Evolutionary conservation across 169 alveolate genomes (phyloP), one percentile per base, ranked within the genome.

Genomic region (Eimeria praecox): DNA sequence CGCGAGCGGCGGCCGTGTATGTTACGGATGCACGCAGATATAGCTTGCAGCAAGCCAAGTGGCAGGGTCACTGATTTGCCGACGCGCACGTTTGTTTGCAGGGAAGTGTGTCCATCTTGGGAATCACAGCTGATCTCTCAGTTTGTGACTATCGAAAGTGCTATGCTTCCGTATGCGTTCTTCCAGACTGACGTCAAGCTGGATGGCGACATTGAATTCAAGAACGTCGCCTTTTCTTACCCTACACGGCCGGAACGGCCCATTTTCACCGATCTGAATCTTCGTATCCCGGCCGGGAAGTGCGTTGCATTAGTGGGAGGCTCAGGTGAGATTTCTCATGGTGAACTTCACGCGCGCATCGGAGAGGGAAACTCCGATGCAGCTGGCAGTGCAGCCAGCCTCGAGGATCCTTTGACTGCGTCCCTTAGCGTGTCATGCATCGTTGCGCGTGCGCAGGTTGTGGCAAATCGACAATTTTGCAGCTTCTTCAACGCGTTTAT

Each of bases 401-500:
- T n/a, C n/a, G n/a, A n/a, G n/a, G n/a, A n/a, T n/a, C n/a, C n/a
- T n/a, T n/a, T n/a, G n/a, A n/a, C n/a, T n/a, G n/a, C n/a, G n/a
- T n/a, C n/a, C n/a, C n/a, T n/a, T n/a, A n/a, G n/a, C n/a, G 33
- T 73, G 44, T 40, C 6, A 3, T 30, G 20, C 27, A 6, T 0
- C 33, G 35, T 73, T 24, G 52, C 5, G 85, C 33, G 85, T 49
- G 97, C n/a, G 97, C 99, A 22, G 99, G 99, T 8, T 98, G 99
- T 33, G 99, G 99, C 24, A 99, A 99, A 96, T 98, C 99, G 44
- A 99, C 99, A 3, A 98, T 99, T 35, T 97, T 98, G 86, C 99
- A 99, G 94, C 95, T 99, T 88, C 97, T 99, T 18, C 98, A 98
- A 85, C 97, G 99, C 66, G 97, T 98, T 83, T 99, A 99, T 94